phyloP scores from a whole-genome alignment of 108 stramenopile genomes.

The Schizochytrium sp. region DNA sequence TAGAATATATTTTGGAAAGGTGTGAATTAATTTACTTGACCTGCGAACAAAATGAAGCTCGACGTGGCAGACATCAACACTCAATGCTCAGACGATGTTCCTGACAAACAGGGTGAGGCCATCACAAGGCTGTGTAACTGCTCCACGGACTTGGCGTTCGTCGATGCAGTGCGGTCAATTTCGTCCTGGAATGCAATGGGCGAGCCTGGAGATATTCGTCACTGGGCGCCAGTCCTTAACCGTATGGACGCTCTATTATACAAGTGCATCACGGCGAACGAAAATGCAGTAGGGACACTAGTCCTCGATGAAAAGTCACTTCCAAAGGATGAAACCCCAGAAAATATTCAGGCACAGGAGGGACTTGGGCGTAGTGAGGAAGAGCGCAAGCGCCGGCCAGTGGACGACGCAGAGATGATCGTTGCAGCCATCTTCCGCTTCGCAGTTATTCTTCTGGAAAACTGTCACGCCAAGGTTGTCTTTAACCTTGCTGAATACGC shows the following conservation, averaged over 20 bases:
- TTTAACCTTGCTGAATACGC: slow-evolving; percentile 17
- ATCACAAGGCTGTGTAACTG: slow-evolving; percentile 11
- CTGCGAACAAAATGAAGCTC: neutral
- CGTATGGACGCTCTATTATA: slow-evolving; percentile 7
- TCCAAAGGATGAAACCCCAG: neutral
- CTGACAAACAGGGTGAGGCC: neutral
- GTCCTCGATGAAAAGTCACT: neutral
- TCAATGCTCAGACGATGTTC: neutral
- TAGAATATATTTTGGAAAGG: too few species aligned
- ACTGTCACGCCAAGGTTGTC: neutral
- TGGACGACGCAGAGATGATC: neutral
- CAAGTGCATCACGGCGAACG: slow-evolving; percentile 7
- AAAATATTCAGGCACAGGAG: neutral
- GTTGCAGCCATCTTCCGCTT: slow-evolving; percentile 17
- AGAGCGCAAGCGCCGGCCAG: neutral
- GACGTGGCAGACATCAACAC: neutral
- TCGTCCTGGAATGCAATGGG: neutral
- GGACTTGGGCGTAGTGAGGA: neutral
- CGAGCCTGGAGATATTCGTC: neutral
- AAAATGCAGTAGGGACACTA: neutral
- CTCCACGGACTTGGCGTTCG: slow-evolving; percentile 54
- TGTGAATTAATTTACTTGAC: too few species aligned
- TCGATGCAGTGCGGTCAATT: neutral
- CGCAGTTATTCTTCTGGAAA: neutral
- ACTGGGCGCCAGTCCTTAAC: neutral